A percentile compares a stretch with the other conserved stretches of the same genome.
These are phyloP conservation scores for Nannizzia gypsea DNA, from an alignment of 2,329 filamentous ascomycete genomes.

Conservation along the genomic window DNA sequence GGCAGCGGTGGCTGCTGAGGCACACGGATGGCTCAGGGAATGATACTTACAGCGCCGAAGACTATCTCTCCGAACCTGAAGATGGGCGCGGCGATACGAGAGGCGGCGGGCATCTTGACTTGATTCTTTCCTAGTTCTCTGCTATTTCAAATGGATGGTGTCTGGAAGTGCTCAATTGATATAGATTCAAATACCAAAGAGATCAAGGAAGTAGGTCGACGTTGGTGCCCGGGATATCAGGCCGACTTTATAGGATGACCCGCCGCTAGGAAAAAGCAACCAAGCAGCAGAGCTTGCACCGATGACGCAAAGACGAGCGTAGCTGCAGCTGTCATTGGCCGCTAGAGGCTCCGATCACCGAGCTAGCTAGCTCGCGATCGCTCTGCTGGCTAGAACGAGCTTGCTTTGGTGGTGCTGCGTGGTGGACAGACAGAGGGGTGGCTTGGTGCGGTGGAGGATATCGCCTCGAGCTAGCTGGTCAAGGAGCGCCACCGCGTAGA, in stretches of 20 bases:
- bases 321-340: background rate
- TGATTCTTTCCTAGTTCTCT: background rate
- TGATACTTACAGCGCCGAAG: conserved; percentile 51
- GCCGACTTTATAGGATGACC: background rate
- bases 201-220: too few species aligned
- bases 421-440: too few species aligned
- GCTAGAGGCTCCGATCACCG: background rate
- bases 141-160: background rate
- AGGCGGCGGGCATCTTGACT: conserved; percentile 38
- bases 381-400: too few species aligned
- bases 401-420: too few species aligned
- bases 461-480: too few species aligned
- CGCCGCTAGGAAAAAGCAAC: background rate
- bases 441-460: too few species aligned
- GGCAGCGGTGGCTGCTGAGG: background rate
- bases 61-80: conserved; percentile 53
- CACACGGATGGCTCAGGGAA: background rate
- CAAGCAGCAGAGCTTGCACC: background rate
- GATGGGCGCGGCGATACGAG: conserved; percentile 45
- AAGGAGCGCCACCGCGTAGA: too few species aligned
- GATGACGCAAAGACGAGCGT: background rate
- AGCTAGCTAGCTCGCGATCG: background rate
- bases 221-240: background rate
- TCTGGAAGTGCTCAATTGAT: too few species aligned
- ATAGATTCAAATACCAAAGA: too few species aligned